These are phyloP conservation scores for Myotisia sp. DNA, from an alignment of 2,329 filamentous ascomycete genomes.

Conservation along the genomic window DNA sequence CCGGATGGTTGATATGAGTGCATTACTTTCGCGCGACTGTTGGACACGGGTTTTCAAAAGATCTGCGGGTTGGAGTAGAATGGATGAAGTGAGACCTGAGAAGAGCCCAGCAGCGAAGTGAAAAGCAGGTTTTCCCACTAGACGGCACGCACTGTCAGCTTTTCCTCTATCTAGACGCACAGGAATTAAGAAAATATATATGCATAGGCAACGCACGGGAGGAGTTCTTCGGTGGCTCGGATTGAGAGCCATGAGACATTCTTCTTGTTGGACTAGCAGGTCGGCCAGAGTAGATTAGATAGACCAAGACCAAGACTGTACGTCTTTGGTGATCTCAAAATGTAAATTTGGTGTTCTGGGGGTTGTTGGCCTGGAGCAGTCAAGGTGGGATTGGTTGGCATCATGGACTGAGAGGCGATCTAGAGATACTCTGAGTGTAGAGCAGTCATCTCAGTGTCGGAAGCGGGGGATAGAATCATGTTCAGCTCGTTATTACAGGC, in stretches of 20 bases:
- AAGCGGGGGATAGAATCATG: too few species aligned
- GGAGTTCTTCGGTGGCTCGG: constrained; percentile 6
- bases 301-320: too few species aligned
- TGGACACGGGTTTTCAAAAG: constrained; percentile 93
- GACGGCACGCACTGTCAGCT: neutral
- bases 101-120: constrained; percentile 81
- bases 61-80: constrained; percentile 87
- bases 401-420: too few species aligned
- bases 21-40: constrained; percentile 55
- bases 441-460: too few species aligned
- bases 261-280: neutral
- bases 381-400: too few species aligned
- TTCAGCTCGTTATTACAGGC: too few species aligned
- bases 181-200: neutral
- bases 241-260: constrained; percentile 11
- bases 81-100: constrained; percentile 75
- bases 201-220: constrained; percentile 2
- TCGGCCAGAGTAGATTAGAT: neutral
- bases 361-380: too few species aligned
- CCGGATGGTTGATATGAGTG: constrained; percentile 54
- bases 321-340: too few species aligned
- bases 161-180: neutral
- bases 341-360: too few species aligned
- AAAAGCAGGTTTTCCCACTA: constrained; percentile 41
- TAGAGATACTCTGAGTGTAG: too few species aligned